Base-by-base conservation (phyloP, 768 basidiomycete genomes). In the Nevesoporus exiguus region DNA sequence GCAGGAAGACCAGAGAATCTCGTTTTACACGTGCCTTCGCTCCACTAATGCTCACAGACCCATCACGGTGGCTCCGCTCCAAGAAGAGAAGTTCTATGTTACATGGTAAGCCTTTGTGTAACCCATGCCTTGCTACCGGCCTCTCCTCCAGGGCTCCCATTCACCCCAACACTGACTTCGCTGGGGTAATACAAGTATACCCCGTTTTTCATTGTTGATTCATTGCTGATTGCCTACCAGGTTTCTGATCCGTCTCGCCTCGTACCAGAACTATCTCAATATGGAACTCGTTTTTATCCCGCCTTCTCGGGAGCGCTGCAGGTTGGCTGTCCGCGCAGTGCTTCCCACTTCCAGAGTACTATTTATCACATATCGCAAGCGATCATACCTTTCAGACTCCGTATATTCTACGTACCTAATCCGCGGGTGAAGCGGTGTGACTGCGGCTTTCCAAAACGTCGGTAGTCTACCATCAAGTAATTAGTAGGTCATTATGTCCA, bases 1-100 rank as follows among this genome's bases (percentile, higher is more conserved):
- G 54, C 51, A 54, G 31, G 63, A 63, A 62, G 39, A 22, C 25
- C 37, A 55, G 50, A 41, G 61, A 66, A 57, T 57, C 53, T 44
- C 52, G n/a, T 50, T 40, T 31, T 42, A 60, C 60, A 63, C 64
- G 64, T 64, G 54, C 47, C 51, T 36, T 49, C 44, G 34, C 34
- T 36, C 51, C 29, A 43, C 33, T 29, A 11, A 48, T 50, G 24
- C 21, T 46, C 37, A 56, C 27, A 41, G 44, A 63, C 34, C 46
- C 45, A 36, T 31, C 54, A 57, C 39, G 36, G 6, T 11, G 30
- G 36, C 36, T 29, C 37, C 46, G 30, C 45, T 48, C 36, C 55
- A 44, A 57, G 49, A 42, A 40, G 31, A 44, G 44, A 46, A 53
- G 27, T 25, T 7, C 36, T 19, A 17, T 6, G 27, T 5, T 29